Percentiles rank a stretch among this genome's conserved stretches.
phyloP scores from a whole-genome alignment of 83 land plant species.

The Thuja plicata region DNA sequence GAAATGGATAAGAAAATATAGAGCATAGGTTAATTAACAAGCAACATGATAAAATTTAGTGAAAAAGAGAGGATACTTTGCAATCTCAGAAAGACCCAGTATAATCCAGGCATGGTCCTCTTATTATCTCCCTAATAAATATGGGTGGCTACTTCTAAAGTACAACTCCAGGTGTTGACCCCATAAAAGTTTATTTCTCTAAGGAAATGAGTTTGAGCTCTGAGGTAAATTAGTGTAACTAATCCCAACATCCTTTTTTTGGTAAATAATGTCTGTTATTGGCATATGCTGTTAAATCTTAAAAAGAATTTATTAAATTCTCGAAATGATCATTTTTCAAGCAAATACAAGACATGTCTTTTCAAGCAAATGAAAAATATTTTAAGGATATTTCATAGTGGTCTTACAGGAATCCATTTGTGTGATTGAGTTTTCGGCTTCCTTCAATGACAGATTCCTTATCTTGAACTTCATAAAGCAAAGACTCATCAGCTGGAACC shows the following conservation, averaged over 20 bases:
- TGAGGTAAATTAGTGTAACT: not conserved
- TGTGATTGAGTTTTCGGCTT: conserved; percentile 68
- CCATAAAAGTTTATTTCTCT: not conserved
- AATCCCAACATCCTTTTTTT: not conserved
- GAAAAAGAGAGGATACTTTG: not conserved
- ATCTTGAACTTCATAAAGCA: conserved; percentile 50
- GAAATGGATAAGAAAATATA: not conserved
- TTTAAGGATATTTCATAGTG: not conserved
- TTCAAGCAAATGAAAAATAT: not conserved
- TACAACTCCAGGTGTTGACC: not conserved
- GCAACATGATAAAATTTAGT: not conserved
- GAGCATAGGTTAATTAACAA: not conserved
- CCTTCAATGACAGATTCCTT: conserved; percentile 49
- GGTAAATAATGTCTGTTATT: not conserved
- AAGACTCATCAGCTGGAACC: conserved; percentile 48
- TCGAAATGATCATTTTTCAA: not conserved
- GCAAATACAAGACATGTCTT: not conserved
- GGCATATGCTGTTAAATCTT: not conserved
- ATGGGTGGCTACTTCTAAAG: not conserved
- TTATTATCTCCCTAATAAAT: not conserved
- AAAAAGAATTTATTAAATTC: not conserved
- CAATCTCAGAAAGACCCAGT: not conserved
- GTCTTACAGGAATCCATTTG: conserved; percentile 30
- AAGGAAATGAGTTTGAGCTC: not conserved
- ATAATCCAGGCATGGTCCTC: not conserved